A percentile compares a stretch with the other conserved stretches of the same genome.
phyloP scores from a whole-genome alignment of 306 rosid species.

The Spatholobus suberectus region DNA sequence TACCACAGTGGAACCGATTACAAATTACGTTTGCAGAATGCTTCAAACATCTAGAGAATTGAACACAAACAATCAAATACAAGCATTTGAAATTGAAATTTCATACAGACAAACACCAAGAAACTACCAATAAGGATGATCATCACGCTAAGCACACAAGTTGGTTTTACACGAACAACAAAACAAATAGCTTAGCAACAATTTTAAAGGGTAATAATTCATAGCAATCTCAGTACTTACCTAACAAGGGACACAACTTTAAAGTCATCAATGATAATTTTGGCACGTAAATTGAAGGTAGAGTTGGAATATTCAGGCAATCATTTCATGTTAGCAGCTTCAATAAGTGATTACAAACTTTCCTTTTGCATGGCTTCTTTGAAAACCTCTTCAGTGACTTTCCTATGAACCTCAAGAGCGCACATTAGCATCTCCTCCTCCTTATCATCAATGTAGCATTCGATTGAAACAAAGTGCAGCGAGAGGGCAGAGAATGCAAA shows the following conservation, averaged over 20 bases:
- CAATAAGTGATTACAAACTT: conserved; percentile 88
- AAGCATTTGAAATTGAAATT: conserved; percentile 24
- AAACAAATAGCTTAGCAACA: conserved; percentile 40
- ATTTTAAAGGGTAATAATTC: not conserved
- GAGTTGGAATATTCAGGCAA: conserved; percentile 65
- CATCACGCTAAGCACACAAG: not conserved
- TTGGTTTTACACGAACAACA: conserved; percentile 6
- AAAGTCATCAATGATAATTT: conserved; percentile 73
- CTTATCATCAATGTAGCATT: not conserved
- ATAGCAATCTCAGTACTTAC: conserved; percentile 35
- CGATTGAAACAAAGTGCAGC: conserved; percentile 49
- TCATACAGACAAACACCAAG: not conserved
- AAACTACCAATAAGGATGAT: not conserved
- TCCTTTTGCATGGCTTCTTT: conserved; percentile 70
- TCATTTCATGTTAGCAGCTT: conserved; percentile 77
- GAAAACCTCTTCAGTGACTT: conserved; percentile 75
- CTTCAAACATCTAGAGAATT: conserved; percentile 81
- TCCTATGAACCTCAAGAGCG: conserved; percentile 82
- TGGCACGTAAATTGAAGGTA: conserved; percentile 78
- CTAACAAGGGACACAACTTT: conserved; percentile 79
- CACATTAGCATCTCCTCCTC: conserved; percentile 61
- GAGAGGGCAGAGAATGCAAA: conserved; percentile 68
- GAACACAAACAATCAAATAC: conserved; percentile 30
- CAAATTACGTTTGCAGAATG: too few species aligned
- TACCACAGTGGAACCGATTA: too few species aligned